A percentile compares a stretch with the other conserved stretches of the same genome.
Conservation (phyloP, 2,329 filamentous ascomycete genomes). For the Apiospora rasikravindrae region DNA sequence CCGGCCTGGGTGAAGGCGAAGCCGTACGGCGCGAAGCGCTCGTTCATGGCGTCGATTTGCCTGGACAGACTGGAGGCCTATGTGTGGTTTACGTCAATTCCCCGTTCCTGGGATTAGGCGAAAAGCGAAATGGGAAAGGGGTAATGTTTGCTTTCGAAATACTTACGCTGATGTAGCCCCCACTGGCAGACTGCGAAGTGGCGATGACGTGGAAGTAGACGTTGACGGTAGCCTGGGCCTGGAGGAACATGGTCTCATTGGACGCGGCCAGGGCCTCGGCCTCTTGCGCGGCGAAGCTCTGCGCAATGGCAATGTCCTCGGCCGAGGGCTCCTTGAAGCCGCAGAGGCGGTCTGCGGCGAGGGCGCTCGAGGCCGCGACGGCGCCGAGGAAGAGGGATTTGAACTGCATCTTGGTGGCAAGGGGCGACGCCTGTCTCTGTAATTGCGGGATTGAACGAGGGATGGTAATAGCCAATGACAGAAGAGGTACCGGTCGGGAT, state of each 20-base stretch:
- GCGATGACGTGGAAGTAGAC: constrained; percentile 39
- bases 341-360: constrained; percentile 7
- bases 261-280: neutral
- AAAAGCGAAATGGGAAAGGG: neutral
- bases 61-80: constrained; percentile 28
- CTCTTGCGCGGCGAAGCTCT: constrained; percentile 12
- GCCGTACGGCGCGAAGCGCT: constrained; percentile 45
- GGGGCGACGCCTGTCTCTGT: neutral
- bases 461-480: too few relatives aligned
- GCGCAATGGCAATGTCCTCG: constrained; percentile 10
- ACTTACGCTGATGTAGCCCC: constrained; percentile 33
- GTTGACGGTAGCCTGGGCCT: constrained; percentile 37
- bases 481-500: too few relatives aligned
- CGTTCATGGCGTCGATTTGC: constrained; percentile 48
- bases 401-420: neutral
- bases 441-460: neutral
- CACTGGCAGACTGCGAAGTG: constrained; percentile 27
- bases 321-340: constrained; percentile 8
- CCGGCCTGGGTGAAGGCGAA: constrained; percentile 47
- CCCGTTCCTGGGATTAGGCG: too few relatives aligned
- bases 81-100: neutral
- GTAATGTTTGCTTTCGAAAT: too few relatives aligned
- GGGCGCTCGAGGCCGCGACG: constrained; percentile 15
- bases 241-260: constrained; percentile 25
- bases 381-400: constrained; percentile 16